Percentiles rank a stretch among this genome's conserved stretches.
Conservation (phyloP, 2,329 filamentous ascomycete genomes). For the Hypoxylon sp. region DNA sequence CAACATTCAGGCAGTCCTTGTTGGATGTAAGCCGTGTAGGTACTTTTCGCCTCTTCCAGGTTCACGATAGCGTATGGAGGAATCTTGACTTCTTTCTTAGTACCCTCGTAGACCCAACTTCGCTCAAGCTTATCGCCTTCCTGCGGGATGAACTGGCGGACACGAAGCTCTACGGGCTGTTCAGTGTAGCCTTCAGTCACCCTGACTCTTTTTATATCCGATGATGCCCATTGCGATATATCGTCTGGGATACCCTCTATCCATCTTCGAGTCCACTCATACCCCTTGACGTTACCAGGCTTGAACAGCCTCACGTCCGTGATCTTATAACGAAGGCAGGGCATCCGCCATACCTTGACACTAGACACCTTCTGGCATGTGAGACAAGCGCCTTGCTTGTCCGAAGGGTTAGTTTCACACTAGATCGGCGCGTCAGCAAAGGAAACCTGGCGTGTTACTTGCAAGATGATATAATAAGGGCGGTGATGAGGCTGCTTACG, state of each 20-base stretch:
- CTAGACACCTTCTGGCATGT: conserved; percentile 62
- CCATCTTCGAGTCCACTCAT: conserved; percentile 68
- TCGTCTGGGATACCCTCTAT: conserved; percentile 62
- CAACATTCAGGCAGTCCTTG: conserved; percentile 58
- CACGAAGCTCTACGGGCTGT: conserved; percentile 57
- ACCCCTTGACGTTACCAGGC: conserved; percentile 64
- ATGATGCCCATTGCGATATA: conserved; percentile 64
- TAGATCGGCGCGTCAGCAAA: conserved; percentile 43
- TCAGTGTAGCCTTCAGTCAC: conserved; percentile 64
- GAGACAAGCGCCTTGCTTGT: conserved; percentile 59
- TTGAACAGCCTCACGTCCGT: conserved; percentile 67
- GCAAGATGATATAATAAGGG: conserved; percentile 2
- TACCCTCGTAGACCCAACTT: conserved; percentile 60
- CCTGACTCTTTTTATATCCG: conserved; percentile 58
- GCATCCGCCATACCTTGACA: conserved; percentile 61
- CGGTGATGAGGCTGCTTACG: conserved; percentile 51
- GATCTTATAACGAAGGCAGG: conserved; percentile 68
- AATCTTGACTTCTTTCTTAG: conserved; percentile 57
- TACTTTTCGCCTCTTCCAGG: conserved; percentile 58
- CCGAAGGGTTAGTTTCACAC: conserved; percentile 61
- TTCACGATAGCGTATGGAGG: conserved; percentile 66
- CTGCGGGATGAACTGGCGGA: conserved; percentile 64
- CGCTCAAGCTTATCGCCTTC: conserved; percentile 63
- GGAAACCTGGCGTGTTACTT: background rate
- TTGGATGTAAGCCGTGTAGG: conserved; percentile 61